phyloP scores from a whole-genome alignment of 805 yeast genomes.

The Priceomyces castillae region DNA sequence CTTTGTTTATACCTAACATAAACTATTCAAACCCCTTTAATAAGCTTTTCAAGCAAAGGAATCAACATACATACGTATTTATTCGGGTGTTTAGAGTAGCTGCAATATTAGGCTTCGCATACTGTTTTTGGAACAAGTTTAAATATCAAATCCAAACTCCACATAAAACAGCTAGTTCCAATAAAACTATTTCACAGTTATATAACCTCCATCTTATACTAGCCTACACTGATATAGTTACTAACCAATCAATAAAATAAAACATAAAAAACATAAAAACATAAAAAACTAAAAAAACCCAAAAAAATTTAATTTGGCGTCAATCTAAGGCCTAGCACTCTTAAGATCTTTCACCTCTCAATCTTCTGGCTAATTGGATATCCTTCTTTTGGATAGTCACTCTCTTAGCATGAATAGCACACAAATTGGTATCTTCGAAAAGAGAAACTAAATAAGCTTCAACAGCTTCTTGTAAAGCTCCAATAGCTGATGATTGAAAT shows the following conservation, averaged over 20 bases:
- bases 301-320: background rate
- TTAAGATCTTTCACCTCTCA: conserved; percentile 93
- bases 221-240: too few relatives aligned
- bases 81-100: too few relatives aligned
- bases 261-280: background rate
- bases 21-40: too few relatives aligned
- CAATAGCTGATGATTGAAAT: conserved; percentile 96
- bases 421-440: conserved; percentile 96
- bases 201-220: too few relatives aligned
- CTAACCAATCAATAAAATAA: background rate
- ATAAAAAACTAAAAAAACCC: background rate
- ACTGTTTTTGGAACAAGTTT: too few relatives aligned
- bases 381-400: conserved; percentile 98
- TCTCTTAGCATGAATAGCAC: conserved; percentile 99
- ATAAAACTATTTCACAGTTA: too few relatives aligned
- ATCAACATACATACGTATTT: too few relatives aligned
- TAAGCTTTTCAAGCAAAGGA: too few relatives aligned
- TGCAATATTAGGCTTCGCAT: too few relatives aligned
- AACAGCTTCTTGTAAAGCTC: conserved; percentile 97
- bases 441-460: conserved; percentile 96
- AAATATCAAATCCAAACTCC: too few relatives aligned
- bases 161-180: too few relatives aligned
- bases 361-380: conserved; percentile 95
- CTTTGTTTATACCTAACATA: too few relatives aligned
- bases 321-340: background rate